Conservation (phyloP, 306 rosid genomes). For the Fragaria iinumae region DNA sequence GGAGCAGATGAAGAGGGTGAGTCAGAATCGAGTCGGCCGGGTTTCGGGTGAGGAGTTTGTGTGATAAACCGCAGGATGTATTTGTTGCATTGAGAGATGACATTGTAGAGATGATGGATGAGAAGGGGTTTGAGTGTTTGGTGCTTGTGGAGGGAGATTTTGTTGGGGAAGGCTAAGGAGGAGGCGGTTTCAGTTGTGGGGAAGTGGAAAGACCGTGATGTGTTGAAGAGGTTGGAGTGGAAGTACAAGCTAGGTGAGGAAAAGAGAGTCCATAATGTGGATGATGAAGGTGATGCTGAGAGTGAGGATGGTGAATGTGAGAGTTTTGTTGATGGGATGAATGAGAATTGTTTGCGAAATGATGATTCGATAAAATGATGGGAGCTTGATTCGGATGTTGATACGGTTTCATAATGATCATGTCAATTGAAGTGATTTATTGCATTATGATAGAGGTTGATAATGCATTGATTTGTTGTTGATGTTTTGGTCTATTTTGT, state of each 20-base stretch:
- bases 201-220: conserved; percentile 80
- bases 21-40: conserved; percentile 76
- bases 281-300: conserved; percentile 21
- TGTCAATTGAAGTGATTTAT: no score
- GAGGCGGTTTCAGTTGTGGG: conserved; percentile 61
- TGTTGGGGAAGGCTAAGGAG: conserved; percentile 73
- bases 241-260: conserved; percentile 57
- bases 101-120: conserved; percentile 72
- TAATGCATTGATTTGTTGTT: background rate
- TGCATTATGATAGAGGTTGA: no score
- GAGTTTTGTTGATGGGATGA: conserved; percentile 30
- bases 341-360: no score
- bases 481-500: background rate
- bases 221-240: conserved; percentile 79
- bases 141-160: conserved; percentile 79
- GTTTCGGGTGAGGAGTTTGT: conserved; percentile 52
- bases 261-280: conserved; percentile 21
- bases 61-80: conserved; percentile 30
- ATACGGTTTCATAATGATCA: no score
- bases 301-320: conserved; percentile 35
- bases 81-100: conserved; percentile 50
- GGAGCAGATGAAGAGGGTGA: conserved; percentile 65
- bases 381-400: no score
- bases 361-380: no score
- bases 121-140: conserved; percentile 58